Evolutionary conservation across 2,329 filamentous ascomycete species (phyloP).

Genomic region (Magnaporthiopsis incrustans): DNA sequence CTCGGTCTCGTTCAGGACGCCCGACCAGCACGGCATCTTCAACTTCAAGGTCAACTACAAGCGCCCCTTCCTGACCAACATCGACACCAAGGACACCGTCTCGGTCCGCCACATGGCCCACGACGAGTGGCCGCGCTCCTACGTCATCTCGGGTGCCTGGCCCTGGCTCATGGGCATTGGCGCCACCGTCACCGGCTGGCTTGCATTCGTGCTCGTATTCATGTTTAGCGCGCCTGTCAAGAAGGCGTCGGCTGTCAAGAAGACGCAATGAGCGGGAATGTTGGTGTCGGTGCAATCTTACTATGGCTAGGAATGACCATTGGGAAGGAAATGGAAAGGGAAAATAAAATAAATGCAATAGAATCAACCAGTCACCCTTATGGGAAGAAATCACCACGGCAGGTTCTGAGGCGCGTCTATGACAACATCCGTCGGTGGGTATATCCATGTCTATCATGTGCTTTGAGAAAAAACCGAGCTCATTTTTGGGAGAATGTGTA

Average conservation of each 20-base stretch:
- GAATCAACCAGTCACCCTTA: neutral
- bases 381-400: too few species aligned
- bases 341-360: neutral
- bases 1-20: constrained; percentile 67
- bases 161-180: constrained; percentile 88
- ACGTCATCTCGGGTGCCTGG: constrained; percentile 83
- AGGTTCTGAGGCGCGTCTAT: neutral
- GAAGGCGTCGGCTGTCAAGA: constrained; percentile 30
- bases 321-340: neutral
- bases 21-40: constrained; percentile 98
- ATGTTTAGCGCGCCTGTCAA: constrained; percentile 55
- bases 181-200: constrained; percentile 74
- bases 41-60: constrained; percentile 98
- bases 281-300: neutral
- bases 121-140: constrained; percentile 91
- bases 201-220: constrained; percentile 83
- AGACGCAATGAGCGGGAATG: constrained; percentile 31
- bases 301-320: neutral
- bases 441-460: neutral
- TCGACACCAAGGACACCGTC: constrained; percentile 93
- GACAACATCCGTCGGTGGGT: neutral
- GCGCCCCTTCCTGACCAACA: constrained; percentile 77
- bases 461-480: neutral
- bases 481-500: neutral
- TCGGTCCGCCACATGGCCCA: constrained; percentile 95